Base-by-base conservation (phyloP, 2,329 filamentous ascomycete genomes). In the Polychaeton citri region DNA sequence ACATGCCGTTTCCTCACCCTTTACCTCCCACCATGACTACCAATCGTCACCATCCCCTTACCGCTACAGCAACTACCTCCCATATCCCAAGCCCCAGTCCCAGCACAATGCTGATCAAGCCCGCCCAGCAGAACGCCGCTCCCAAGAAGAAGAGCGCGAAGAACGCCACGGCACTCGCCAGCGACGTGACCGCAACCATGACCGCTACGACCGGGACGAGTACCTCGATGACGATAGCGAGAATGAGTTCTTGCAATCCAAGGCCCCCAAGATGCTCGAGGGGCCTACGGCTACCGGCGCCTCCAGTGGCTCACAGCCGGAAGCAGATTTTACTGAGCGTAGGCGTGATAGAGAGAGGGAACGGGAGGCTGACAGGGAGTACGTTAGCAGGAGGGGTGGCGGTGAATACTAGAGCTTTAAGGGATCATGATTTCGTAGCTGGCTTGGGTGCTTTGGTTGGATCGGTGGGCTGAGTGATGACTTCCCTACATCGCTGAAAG, bases 171-270 rank as follows among this genome's bases (percentile, higher is more conserved):
- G 45, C 21, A 42, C 40, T 12, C 43, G 47, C 17, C n/a, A n/a
- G n/a, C 42, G 46, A 10, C 40, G 42, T n/a, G 44, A 43, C 18
- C 36, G 45, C 31, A 44, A 48, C 17, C 51, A 50, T 15, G 44
- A 47, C 24, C 45, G 43, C 35, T 49, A 43, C 15, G 52, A 55
- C 5, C 39, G 43, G 16, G 54, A 57, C 38, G 55, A 59, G 37
- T 59, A 52, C 40, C n/a, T n/a, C n/a, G 47, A 53, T 20, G 50
- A 48, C n/a, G 50, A 57, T 31, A 52, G 51, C 38, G 52, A 52
- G 34, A 49, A 56, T 34, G 52, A 55, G 28, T 56, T 48, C 35
- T 46, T 47, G 35, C 35, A 34, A 7, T 38, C 43, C 32, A 46
- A 48, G 30, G 37, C 43, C 24, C 50, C 50, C 0, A 48, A 48